A percentile compares a stretch with the other conserved stretches of the same genome.
These are phyloP conservation scores for Zasmidium angulare DNA, from an alignment of 2,329 filamentous ascomycete genomes.

Conservation along the genomic window DNA sequence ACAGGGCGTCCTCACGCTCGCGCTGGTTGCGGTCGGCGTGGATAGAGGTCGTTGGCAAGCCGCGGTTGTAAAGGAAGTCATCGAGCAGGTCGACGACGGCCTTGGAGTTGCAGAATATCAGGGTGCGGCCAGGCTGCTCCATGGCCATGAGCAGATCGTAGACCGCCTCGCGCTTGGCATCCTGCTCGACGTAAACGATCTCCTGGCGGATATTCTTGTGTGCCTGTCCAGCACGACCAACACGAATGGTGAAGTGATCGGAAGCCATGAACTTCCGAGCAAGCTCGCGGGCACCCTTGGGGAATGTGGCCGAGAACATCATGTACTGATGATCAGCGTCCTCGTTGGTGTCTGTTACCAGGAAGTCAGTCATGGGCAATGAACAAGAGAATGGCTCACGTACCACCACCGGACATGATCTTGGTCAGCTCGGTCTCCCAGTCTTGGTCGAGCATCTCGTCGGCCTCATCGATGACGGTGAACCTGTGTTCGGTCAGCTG, in stretches of 20 bases:
- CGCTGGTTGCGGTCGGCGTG: slow-evolving; percentile 83
- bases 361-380: slow-evolving; percentile 15
- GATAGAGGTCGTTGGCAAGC: slow-evolving; percentile 81
- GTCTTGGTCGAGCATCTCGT: slow-evolving; percentile 78
- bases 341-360: slow-evolving; percentile 73
- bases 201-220: slow-evolving; percentile 80
- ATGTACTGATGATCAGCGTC: slow-evolving; percentile 68
- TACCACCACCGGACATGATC: slow-evolving; percentile 80
- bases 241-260: slow-evolving; percentile 75
- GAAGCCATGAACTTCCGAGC: slow-evolving; percentile 73
- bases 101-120: slow-evolving; percentile 89
- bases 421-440: slow-evolving; percentile 75
- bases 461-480: slow-evolving; percentile 87
- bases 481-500: slow-evolving; percentile 41
- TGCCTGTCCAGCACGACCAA: slow-evolving; percentile 77
- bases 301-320: slow-evolving; percentile 95
- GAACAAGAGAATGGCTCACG: slow-evolving; percentile 36
- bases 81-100: slow-evolving; percentile 77
- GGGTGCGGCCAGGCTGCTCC: slow-evolving; percentile 67
- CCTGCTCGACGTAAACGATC: slow-evolving; percentile 65
- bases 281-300: slow-evolving; percentile 72
- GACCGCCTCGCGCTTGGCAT: slow-evolving; percentile 68
- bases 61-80: slow-evolving; percentile 76
- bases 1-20: slow-evolving; percentile 89
- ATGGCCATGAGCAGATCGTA: slow-evolving; percentile 70